Base-by-base conservation (phyloP, 2,329 filamentous ascomycete genomes). In the Phaeomoniella chlamydospora region DNA sequence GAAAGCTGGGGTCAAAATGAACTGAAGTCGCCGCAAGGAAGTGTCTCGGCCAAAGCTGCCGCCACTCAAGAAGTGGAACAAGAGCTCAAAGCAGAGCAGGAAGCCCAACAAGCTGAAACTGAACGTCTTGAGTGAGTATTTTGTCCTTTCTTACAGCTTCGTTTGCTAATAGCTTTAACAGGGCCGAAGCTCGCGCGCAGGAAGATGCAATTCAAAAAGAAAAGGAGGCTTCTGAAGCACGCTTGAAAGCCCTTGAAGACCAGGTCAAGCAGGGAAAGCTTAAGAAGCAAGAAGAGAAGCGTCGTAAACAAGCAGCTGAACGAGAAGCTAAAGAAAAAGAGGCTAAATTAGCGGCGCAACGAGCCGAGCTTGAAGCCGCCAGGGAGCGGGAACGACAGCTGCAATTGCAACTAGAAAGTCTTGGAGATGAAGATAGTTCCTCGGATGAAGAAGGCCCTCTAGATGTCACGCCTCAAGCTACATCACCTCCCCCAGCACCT, bases 281-380 rank as follows among this genome's bases (percentile, higher is more conserved):
- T 36, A 88, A 85, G 67, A 96, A 94, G 59, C 82, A 92, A 46
- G 90, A 98, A 56, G 90, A 94, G 62, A 94, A 93, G 67, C 83
- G 79, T 43, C 80, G 74, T 48, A 90, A 86, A 65, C 87, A 94
- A 62, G 88, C 85, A 15, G 86, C 86, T 6, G 68, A 82, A 50
- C 81, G 80, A 34, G 84, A 90, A 46, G 75, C 86, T 5, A 88
- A 85, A 57, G 84, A 94, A 49, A 87, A 92, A 54, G 88, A 96
- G 55, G 68, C 77, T 36, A 80, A 81, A 54, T 66, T 94, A 44
- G 83, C 83, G 15, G 80, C 82, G 22, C 83, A 90, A 49, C 77
- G 84, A 46, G 87, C 84, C 2, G 88, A 98, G 58, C 80, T 96
- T 39, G 90, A 96, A 57, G 84, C 82, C 18, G 86, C 88, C 4